Conservation (phyloP, 1,139 yeast genomes). For the Diutina ranongensis region DNA sequence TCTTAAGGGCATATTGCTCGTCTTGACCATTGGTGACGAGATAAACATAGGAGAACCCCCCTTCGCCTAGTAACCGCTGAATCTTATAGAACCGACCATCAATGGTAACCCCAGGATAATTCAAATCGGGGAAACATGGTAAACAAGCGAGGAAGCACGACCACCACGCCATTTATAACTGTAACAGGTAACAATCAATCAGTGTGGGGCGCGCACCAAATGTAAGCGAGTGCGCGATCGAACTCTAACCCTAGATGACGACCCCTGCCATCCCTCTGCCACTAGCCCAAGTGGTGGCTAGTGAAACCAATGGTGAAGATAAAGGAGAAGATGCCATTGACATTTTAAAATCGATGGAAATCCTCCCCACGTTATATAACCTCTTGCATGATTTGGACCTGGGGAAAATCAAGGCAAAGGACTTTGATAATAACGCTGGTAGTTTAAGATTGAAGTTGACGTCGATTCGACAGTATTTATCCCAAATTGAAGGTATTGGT, state of each 20-base stretch:
- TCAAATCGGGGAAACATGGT: constrained; percentile 30
- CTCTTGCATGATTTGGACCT: constrained; percentile 24
- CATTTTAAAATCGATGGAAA: constrained; percentile 20
- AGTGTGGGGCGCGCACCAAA: no score
- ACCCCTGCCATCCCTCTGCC: constrained; percentile 6
- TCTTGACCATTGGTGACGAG: constrained; percentile 46
- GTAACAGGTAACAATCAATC: neutral
- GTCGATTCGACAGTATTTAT: constrained; percentile 20
- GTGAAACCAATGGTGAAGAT: constrained; percentile 8
- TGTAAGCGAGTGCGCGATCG: constrained; percentile 2
- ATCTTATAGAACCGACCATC: constrained; percentile 43
- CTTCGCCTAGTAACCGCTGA: constrained; percentile 72
- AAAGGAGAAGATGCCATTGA: constrained; percentile 11
- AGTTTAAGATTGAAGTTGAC: constrained; percentile 26
- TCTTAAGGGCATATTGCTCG: constrained; percentile 62
- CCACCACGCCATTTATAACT: constrained; percentile 13
- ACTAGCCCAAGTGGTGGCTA: constrained; percentile 5
- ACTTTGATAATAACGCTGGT: constrained; percentile 34
- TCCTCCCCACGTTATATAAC: constrained; percentile 29
- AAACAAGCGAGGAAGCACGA: constrained; percentile 20
- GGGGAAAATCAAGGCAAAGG: constrained; percentile 29
- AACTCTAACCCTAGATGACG: neutral
- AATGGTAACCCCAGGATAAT: constrained; percentile 33
- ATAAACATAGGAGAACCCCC: constrained; percentile 86
- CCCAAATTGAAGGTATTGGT: constrained; percentile 28